These are phyloP conservation scores for Leccinum subrobustum DNA, from an alignment of 1,284 basidiomycete genomes.

Conservation along the genomic window DNA sequence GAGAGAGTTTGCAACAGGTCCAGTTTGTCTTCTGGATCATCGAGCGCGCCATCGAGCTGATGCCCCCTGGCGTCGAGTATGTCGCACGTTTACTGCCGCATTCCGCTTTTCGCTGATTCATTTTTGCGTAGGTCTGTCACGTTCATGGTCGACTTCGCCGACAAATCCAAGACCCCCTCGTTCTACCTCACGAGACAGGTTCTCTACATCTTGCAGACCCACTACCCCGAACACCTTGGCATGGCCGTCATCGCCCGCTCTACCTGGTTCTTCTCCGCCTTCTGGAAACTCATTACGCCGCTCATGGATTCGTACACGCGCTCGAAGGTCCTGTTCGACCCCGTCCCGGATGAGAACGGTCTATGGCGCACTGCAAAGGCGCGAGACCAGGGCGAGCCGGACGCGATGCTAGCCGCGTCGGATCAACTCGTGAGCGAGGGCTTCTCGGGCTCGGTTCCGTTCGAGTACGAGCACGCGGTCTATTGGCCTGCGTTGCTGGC, in stretches of 20 bases:
- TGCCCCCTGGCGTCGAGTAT: constrained; percentile 76
- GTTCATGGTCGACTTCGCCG: constrained; percentile 82
- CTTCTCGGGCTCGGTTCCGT: constrained; percentile 62
- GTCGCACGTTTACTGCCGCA: constrained; percentile 24
- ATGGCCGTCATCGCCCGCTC: constrained; percentile 80
- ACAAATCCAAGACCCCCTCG: constrained; percentile 76
- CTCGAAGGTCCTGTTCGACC: constrained; percentile 69
- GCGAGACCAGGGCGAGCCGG: constrained; percentile 18
- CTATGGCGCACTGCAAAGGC: constrained; percentile 23
- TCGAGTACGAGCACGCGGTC: constrained; percentile 68
- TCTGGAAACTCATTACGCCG: constrained; percentile 83
- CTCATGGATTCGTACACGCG: constrained; percentile 81
- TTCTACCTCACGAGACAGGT: constrained; percentile 61
- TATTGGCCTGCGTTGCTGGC: constrained; percentile 71
- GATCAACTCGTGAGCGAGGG: constrained; percentile 57
- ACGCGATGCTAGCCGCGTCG: constrained; percentile 57
- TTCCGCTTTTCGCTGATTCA: background rate
- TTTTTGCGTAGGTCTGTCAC: constrained; percentile 52
- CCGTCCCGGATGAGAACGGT: constrained; percentile 30
- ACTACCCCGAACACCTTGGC: constrained; percentile 94
- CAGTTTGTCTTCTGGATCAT: constrained; percentile 75
- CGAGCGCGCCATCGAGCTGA: constrained; percentile 71
- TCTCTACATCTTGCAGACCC: constrained; percentile 79
- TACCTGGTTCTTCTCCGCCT: constrained; percentile 76
- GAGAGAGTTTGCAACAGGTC: constrained; percentile 69